Conservation (phyloP, 2,329 filamentous ascomycete species). For the Fusarium brevicatenulatum region DNA sequence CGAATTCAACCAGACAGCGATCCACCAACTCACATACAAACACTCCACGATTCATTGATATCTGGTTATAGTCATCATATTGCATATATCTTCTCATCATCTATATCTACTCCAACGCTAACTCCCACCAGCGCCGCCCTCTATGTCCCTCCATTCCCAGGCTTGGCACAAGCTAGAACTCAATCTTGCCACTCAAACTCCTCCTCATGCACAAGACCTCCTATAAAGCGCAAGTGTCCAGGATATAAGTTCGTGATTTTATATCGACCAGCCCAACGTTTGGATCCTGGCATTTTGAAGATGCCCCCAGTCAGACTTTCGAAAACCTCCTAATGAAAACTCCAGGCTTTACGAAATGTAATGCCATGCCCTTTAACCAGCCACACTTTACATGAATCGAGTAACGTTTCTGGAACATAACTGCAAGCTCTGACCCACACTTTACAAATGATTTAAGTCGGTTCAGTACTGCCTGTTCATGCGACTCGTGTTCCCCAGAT, state of each 20-base stretch:
- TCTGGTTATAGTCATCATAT: slow-evolving; percentile 3
- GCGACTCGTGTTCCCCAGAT: slow-evolving; percentile 76
- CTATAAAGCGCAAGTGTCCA: slow-evolving; percentile 1
- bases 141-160: neutral
- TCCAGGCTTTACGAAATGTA: slow-evolving; percentile 44
- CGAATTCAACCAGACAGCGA: neutral
- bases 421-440: slow-evolving; percentile 2
- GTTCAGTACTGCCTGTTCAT: slow-evolving; percentile 38
- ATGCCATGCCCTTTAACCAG: slow-evolving; percentile 37
- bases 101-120: slow-evolving; percentile 22
- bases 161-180: neutral
- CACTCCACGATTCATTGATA: neutral
- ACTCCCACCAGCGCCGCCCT: neutral
- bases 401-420: slow-evolving; percentile 15
- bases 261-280: slow-evolving; percentile 34
- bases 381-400: slow-evolving; percentile 41
- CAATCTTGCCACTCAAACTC: neutral
- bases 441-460: slow-evolving; percentile 28
- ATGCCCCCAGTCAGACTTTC: slow-evolving; percentile 36
- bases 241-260: slow-evolving; percentile 30
- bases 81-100: slow-evolving; percentile 4
- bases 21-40: neutral
- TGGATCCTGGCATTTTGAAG: slow-evolving; percentile 36
- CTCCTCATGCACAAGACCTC: neutral
- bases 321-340: slow-evolving; percentile 36